Evolutionary conservation across 2,329 filamentous ascomycete species (phyloP), one percentile per base, ranked within the genome.

Genomic region (Basipetospora chlamydospora): DNA sequence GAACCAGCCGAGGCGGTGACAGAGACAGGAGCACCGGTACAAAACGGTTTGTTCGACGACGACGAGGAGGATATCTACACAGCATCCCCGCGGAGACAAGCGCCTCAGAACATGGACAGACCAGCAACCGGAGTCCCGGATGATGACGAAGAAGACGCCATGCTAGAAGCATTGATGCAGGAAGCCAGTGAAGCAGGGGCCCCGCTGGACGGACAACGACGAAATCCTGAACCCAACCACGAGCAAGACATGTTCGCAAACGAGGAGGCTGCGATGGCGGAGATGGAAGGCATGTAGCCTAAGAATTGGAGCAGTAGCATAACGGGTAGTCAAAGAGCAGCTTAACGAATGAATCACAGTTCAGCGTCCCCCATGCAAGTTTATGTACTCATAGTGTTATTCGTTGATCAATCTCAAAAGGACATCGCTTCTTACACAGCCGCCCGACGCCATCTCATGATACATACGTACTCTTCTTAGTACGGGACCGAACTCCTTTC

Each of bases 251-350:
- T 61, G 17, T 75, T 70, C 50, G 68, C 64, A 1, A 75, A 77
- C 37, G 76, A 80, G 11, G 73, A 80, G 54, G 77, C 74, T 41
- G 76, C 69, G 1, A 77, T 85, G 73, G 72, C 67, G 26, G 73
- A 73, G 43, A 70, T 74, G 66, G 67, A 69, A 28, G 68, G 62
- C 0, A 42, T 70, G 11, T 33, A 16, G n/a, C n/a, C n/a, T n/a
- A n/a, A n/a, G n/a, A n/a, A n/a, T n/a, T n/a, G n/a, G n/a, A n/a
- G n/a, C n/a, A n/a, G n/a, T n/a, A n/a, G n/a, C n/a, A n/a, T n/a
- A n/a, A n/a, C n/a, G n/a, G n/a, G n/a, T n/a, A n/a, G n/a, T n/a
- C n/a, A n/a, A n/a, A n/a, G n/a, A n/a, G n/a, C n/a, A n/a, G n/a
- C n/a, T n/a, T n/a, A n/a, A n/a, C n/a, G n/a, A n/a, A n/a, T n/a